Conservation (phyloP, 768 basidiomycete genomes). For the Mycena olivaceomarginata region DNA sequence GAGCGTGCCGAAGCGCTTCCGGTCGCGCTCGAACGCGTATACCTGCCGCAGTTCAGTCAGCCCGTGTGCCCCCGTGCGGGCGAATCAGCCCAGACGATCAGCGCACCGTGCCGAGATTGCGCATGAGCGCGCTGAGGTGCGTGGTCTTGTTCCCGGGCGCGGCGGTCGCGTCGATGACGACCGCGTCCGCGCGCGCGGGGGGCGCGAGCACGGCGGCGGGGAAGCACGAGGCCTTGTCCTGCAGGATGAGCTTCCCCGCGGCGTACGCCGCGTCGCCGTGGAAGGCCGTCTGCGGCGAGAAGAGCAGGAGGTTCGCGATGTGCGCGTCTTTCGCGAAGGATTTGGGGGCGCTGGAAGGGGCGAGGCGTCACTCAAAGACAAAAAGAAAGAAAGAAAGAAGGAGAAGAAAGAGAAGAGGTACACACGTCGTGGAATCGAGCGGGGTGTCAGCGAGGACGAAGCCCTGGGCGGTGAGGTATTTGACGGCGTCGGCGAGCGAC, state of each 20-base stretch:
- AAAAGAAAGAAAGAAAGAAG: neutral
- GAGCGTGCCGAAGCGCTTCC: constrained; percentile 87
- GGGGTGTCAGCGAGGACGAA: constrained; percentile 69
- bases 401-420: constrained; percentile 32
- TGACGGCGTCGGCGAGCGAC: constrained; percentile 79
- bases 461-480: constrained; percentile 73
- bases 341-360: constrained; percentile 47
- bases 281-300: constrained; percentile 80
- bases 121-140: constrained; percentile 93
- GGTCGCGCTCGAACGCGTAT: constrained; percentile 92
- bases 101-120: constrained; percentile 85
- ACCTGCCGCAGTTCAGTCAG: too few species aligned
- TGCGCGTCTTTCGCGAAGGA: constrained; percentile 86
- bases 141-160: constrained; percentile 99
- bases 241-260: constrained; percentile 90
- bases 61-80: too few species aligned
- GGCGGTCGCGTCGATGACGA: constrained; percentile 95
- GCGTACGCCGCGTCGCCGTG: constrained; percentile 84
- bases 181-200: constrained; percentile 68
- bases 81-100: too few species aligned
- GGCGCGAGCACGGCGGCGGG: constrained; percentile 92
- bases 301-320: constrained; percentile 87
- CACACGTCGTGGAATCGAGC: constrained; percentile 69
- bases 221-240: constrained; percentile 99
- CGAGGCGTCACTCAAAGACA: too few species aligned